Evolutionary conservation across 1,139 yeast genomes (phyloP).

Genomic region (Suhomyces guaymorum): DNA sequence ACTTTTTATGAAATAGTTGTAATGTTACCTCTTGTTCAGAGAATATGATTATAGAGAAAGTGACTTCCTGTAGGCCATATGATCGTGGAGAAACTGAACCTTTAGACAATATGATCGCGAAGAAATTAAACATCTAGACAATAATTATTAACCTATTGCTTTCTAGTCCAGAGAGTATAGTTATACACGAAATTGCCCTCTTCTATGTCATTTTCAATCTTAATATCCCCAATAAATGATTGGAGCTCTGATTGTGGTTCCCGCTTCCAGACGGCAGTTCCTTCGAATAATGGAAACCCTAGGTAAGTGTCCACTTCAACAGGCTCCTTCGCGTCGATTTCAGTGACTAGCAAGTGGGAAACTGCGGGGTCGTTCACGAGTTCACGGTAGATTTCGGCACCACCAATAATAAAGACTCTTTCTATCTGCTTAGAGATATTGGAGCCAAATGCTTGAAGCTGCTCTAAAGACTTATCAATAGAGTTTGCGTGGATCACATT

Average conservation of each 20-base stretch:
- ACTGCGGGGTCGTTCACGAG: constrained; percentile 48
- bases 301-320: constrained; percentile 66
- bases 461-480: constrained; percentile 45
- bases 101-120: no score
- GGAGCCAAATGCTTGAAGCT: constrained; percentile 17
- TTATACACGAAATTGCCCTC: constrained; percentile 54
- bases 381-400: constrained; percentile 79
- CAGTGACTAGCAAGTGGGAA: constrained; percentile 71
- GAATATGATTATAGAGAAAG: no score
- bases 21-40: no score
- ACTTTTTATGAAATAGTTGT: no score
- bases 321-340: constrained; percentile 47
- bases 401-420: constrained; percentile 83
- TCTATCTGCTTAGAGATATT: constrained; percentile 35
- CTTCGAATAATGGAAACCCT: constrained; percentile 32
- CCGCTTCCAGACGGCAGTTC: constrained; percentile 37
- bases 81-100: no score
- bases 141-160: constrained; percentile 5
- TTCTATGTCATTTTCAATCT: constrained; percentile 36
- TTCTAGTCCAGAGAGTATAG: constrained; percentile 52
- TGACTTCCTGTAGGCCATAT: no score
- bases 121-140: no score
- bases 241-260: constrained; percentile 35
- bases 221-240: constrained; percentile 43
- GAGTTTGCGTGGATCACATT: constrained; percentile 46